Evolutionary conservation across 306 rosid species (phyloP).

Genomic region (Trifolium pratense): DNA sequence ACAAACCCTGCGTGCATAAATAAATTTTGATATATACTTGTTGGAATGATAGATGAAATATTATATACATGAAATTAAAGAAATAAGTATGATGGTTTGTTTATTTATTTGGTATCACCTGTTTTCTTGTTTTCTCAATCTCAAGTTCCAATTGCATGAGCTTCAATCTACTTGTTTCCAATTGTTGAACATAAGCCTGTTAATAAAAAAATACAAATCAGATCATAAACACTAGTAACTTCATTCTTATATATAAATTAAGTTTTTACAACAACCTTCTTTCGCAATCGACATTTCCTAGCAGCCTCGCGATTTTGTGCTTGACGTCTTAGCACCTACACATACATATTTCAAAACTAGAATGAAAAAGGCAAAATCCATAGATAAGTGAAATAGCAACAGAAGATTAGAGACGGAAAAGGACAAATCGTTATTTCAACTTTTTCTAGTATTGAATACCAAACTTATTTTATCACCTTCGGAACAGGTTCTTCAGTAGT

Average conservation of each 20-base stretch:
- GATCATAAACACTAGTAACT: conserved; percentile 34
- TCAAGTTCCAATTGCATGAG: conserved; percentile 78
- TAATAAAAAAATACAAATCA: conserved; percentile 34
- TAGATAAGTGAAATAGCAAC: neutral
- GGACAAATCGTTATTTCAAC: neutral
- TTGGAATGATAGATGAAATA: conserved; percentile 6
- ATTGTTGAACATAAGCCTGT: conserved; percentile 90
- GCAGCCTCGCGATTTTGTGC: conserved; percentile 96
- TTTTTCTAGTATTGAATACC: neutral
- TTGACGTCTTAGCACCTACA: conserved; percentile 67
- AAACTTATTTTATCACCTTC: conserved; percentile 59
- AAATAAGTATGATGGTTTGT: conserved; percentile 8
- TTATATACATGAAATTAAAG: neutral
- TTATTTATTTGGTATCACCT: conserved; percentile 57
- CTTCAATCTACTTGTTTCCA: conserved; percentile 80
- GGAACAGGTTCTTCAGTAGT: conserved; percentile 46
- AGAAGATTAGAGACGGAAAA: neutral
- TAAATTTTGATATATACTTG: conserved; percentile 13
- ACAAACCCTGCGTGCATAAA: conserved; percentile 55
- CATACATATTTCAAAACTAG: conserved; percentile 14
- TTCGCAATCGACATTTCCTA: conserved; percentile 71
- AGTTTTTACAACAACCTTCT: conserved; percentile 67
- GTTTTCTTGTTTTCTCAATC: conserved; percentile 66
- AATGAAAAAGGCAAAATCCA: neutral
- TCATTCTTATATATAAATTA: conserved; percentile 30